Evolutionary conservation across 1,284 basidiomycete species (phyloP), one percentile per base, ranked within the genome.

Genomic region (Schizopora paradoxa): DNA sequence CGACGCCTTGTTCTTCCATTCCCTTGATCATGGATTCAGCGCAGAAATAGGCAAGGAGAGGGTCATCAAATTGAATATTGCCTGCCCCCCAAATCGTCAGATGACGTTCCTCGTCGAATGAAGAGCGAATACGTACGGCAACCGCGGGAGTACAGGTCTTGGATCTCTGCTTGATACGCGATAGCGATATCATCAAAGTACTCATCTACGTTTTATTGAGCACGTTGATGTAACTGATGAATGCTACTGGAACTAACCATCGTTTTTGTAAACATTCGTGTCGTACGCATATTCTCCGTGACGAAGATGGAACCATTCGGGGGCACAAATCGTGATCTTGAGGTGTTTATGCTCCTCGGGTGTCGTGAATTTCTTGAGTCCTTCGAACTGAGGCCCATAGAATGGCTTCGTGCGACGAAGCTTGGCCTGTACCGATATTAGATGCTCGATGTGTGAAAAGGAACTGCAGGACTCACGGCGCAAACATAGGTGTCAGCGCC

Each of bases 41-140:
- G 56, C 83, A 86, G 57, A 82, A 83, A 62, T 77, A 82, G 29
- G 76, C 74, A 44, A 83, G 74, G 0, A 79, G 73, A 1, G 81
- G 79, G 58, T 85, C 84, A 55, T 90, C 86, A 46, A 90, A 72
- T 62, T 90, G 85, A 43, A 86, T 73, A 55, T 77, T 76, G 38
- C 77, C 76, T 77, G 41, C 11, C 7, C 7, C n/a, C 7, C 18
- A 21, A 40, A 26, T 29, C 23, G 41, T 41, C 33, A 34, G 42
- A 14, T 25, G 14, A 37, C 28, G 31, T n/a, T n/a, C n/a, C 49
- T 41, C 14, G 16, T 31, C 28, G 26, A 32, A 38, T 34, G 35
- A 19, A 29, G 19, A 23, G 36, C 14, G 32, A 26, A 33, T 11
- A 66, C 73, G 66, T 65, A 69, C 86, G 72, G 60, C 85, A 87